These are phyloP conservation scores for Abrus precatorius DNA, from an alignment of 306 rosid genomes.

Conservation along the genomic window DNA sequence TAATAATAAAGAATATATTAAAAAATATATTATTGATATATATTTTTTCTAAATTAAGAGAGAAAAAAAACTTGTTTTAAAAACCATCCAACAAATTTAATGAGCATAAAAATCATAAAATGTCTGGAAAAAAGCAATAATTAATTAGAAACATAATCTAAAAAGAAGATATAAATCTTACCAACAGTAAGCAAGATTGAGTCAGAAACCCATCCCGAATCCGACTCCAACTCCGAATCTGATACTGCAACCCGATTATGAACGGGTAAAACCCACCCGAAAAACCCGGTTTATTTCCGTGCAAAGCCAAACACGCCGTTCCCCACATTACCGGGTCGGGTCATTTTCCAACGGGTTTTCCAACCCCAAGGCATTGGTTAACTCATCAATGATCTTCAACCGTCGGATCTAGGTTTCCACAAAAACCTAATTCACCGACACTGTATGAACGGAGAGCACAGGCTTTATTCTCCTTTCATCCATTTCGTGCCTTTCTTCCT, in stretches of 20 bases:
- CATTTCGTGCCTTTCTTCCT: no score
- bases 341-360: conserved; percentile 57
- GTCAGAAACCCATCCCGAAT: conserved; percentile 87
- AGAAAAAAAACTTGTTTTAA: not conserved
- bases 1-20: no score
- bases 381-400: conserved; percentile 58
- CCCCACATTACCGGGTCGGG: conserved; percentile 68
- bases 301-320: conserved; percentile 44
- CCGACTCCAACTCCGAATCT: conserved; percentile 69
- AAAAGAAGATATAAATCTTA: conserved; percentile 38
- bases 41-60: not conserved
- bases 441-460: no score
- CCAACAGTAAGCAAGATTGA: conserved; percentile 78
- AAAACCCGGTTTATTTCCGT: conserved; percentile 32
- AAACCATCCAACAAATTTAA: not conserved
- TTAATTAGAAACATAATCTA: not conserved
- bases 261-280: conserved; percentile 80
- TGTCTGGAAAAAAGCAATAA: conserved; percentile 27
- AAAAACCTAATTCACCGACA: no score
- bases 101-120: not conserved
- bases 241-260: conserved; percentile 74
- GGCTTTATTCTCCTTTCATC: no score
- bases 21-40: no score
- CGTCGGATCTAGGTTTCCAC: conserved; percentile 14
- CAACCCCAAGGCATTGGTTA: conserved; percentile 59